phyloP scores from a whole-genome alignment of 352 stramenopile genomes.

The Phytopythium litorale region DNA sequence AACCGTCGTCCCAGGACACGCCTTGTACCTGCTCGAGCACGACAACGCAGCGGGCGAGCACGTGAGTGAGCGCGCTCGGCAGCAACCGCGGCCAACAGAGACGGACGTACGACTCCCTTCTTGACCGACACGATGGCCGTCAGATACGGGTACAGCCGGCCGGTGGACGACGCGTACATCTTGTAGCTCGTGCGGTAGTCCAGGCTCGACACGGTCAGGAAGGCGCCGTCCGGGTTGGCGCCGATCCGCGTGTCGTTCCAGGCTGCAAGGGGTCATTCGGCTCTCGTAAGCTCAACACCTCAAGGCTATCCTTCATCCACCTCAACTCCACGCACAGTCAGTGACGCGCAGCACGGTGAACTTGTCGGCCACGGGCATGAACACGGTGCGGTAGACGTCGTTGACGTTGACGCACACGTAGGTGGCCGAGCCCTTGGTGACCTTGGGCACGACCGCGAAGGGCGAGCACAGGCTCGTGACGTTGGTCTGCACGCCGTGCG shows the following conservation, averaged over 20 bases:
- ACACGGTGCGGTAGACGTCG: slow-evolving; percentile 64
- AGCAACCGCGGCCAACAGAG: background rate
- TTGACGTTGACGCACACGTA: slow-evolving; percentile 83
- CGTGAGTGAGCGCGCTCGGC: background rate
- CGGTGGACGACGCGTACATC: slow-evolving; percentile 48
- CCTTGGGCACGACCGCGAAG: slow-evolving; percentile 31
- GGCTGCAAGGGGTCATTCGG: slow-evolving; percentile 22
- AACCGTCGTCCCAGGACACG: slow-evolving; percentile 80
- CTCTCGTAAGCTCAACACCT: background rate
- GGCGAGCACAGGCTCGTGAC: slow-evolving; percentile 63
- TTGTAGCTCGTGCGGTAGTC: slow-evolving; percentile 70
- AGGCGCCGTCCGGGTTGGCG: slow-evolving; percentile 38
- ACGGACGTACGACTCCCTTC: slow-evolving; percentile 39
- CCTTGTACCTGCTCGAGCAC: slow-evolving; percentile 42
- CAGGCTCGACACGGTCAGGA: slow-evolving; percentile 65
- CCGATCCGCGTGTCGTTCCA: slow-evolving; percentile 70
- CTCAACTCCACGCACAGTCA: slow-evolving; percentile 48
- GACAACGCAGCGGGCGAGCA: background rate
- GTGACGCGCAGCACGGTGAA: slow-evolving; percentile 74
- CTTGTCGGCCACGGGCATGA: slow-evolving; percentile 69
- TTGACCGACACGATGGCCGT: slow-evolving; percentile 81
- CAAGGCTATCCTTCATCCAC: no score
- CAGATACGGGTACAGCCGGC: slow-evolving; percentile 63
- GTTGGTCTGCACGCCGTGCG: slow-evolving; percentile 37
- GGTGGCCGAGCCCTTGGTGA: slow-evolving; percentile 57